Evolutionary conservation across 2,329 filamentous ascomycete species (phyloP).

Genomic region (Amauroascus niger): DNA sequence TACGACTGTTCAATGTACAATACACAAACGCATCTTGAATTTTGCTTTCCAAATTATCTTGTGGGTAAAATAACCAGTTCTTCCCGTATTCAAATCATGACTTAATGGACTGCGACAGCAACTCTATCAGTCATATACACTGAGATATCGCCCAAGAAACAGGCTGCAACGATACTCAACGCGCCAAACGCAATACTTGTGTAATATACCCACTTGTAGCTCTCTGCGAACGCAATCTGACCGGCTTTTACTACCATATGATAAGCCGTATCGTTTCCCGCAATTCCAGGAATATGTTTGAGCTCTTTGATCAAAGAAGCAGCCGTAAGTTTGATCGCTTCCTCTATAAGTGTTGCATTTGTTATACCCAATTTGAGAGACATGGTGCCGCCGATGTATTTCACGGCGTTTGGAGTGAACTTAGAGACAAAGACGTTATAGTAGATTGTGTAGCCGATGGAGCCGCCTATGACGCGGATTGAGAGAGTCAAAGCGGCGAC

Average conservation of each 20-base stretch:
- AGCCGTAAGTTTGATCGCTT: slow-evolving; percentile 46
- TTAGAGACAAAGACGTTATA: slow-evolving; percentile 45
- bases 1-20: too few relatives aligned
- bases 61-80: too few relatives aligned
- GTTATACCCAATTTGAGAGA: slow-evolving; percentile 42
- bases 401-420: slow-evolving; percentile 37
- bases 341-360: slow-evolving; percentile 37
- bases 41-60: too few relatives aligned
- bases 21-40: too few relatives aligned
- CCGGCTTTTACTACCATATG: slow-evolving; percentile 47
- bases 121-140: slow-evolving; percentile 52
- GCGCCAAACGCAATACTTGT: slow-evolving; percentile 53
- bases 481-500: slow-evolving; percentile 58
- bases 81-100: neutral
- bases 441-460: slow-evolving; percentile 53
- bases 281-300: slow-evolving; percentile 43
- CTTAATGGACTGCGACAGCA: slow-evolving; percentile 41
- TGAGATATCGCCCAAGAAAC: slow-evolving; percentile 51
- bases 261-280: slow-evolving; percentile 42
- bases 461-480: slow-evolving; percentile 59
- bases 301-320: slow-evolving; percentile 44
- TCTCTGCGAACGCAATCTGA: slow-evolving; percentile 47
- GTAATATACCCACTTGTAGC: slow-evolving; percentile 54
- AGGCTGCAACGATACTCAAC: slow-evolving; percentile 47
- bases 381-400: slow-evolving; percentile 46